Conservation (phyloP, 208 protist genomes). For the Trypanosoma melophagium region DNA sequence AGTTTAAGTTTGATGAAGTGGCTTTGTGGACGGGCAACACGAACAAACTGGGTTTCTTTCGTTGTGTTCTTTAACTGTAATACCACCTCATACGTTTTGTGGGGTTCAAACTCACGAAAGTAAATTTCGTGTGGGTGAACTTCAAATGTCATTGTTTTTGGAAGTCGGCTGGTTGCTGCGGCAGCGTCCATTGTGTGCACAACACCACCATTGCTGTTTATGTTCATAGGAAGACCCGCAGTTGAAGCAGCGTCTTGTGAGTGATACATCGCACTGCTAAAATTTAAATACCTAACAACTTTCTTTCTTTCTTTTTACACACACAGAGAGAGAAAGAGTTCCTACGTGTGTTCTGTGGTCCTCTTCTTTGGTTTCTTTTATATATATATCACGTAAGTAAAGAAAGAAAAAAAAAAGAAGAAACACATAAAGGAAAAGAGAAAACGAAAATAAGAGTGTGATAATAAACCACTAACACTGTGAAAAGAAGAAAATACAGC, state of each 20-base stretch:
- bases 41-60: conserved; percentile 70
- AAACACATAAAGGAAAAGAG: not conserved
- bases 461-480: conserved; percentile 2
- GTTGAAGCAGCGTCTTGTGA: conserved; percentile 16
- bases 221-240: not conserved
- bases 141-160: conserved; percentile 61
- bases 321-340: not conserved
- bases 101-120: conserved; percentile 76
- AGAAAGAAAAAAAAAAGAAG: conserved; percentile 1
- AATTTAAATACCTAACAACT: not conserved
- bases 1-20: conserved; percentile 71
- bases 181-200: not conserved
- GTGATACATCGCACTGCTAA: conserved; percentile 14
- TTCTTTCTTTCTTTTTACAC: not conserved
- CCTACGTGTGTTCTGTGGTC: not conserved
- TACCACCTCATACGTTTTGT: conserved; percentile 65
- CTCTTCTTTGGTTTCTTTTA: not conserved
- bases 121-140: conserved; percentile 75
- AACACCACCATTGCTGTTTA: not conserved
- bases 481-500: too few relatives aligned
- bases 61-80: conserved; percentile 88
- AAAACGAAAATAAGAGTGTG: conserved; percentile 9
- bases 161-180: conserved; percentile 11
- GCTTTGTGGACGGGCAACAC: conserved; percentile 71
- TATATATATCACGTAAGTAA: not conserved